Evolutionary conservation across 2,329 filamentous ascomycete species (phyloP).

Genomic region (Fonsecaea pedrosoi): DNA sequence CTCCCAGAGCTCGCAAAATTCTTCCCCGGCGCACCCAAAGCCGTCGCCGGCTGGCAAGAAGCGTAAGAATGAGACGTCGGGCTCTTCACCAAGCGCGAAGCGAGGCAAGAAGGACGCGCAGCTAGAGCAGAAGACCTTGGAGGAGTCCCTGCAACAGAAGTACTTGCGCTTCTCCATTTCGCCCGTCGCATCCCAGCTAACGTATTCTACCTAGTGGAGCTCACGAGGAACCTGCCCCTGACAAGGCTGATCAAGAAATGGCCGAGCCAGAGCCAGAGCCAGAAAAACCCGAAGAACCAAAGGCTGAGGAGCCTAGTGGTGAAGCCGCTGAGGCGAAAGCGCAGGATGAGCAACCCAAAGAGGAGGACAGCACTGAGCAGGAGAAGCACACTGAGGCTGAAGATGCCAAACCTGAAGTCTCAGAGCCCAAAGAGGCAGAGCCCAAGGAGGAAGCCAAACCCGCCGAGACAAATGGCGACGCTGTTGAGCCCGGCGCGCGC

Average conservation of each 20-base stretch:
- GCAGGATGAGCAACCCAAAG: conserved; percentile 40
- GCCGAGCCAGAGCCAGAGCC: conserved; percentile 11
- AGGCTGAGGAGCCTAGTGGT: conserved; percentile 14
- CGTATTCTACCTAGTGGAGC: conserved; percentile 18
- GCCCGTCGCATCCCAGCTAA: conserved; percentile 18
- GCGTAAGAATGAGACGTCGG: conserved; percentile 46
- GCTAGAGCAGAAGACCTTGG: conserved; percentile 43
- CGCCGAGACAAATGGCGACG: conserved; percentile 42
- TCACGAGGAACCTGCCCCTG: conserved; percentile 19
- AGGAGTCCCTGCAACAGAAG: conserved; percentile 39
- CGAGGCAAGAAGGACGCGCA: conserved; percentile 47
- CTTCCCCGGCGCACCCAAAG: conserved; percentile 31
- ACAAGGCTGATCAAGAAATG: conserved; percentile 23
- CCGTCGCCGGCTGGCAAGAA: conserved; percentile 46
- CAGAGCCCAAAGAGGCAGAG: conserved; percentile 20
- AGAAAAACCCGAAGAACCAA: conserved; percentile 35
- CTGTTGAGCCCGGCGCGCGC: conserved; percentile 59
- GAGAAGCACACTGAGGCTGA: conserved; percentile 23
- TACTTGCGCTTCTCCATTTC: conserved; percentile 19
- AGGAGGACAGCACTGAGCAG: conserved; percentile 30
- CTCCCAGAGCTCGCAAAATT: conserved; percentile 40
- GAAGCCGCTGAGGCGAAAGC: conserved; percentile 36
- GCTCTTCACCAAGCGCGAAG: conserved; percentile 44
- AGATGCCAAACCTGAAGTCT: conserved; percentile 23
- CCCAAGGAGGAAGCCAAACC: conserved; percentile 25